Conservation (phyloP, 2,329 filamentous ascomycete species). For the Ophiostoma novo-ulmi region DNA sequence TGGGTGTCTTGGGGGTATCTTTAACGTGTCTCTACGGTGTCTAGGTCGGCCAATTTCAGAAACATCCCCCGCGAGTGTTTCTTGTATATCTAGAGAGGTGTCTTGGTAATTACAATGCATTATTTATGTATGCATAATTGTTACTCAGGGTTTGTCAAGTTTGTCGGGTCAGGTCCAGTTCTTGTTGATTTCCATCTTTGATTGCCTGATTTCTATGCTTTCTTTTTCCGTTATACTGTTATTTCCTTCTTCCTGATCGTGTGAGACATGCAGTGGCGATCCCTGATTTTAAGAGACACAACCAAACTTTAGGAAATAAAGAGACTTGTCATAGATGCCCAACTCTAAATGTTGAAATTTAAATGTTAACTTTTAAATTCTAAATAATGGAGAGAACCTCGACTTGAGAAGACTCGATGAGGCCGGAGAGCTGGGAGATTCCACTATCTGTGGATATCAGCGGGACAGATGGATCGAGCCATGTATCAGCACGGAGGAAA, state of each 20-base stretch:
- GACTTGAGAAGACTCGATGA: neutral
- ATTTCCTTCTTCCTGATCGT: neutral
- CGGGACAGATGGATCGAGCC: neutral
- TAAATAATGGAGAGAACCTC: neutral
- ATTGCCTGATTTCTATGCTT: neutral
- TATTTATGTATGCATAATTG: neutral
- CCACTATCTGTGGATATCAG: neutral
- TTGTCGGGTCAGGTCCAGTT: neutral
- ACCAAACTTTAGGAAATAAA: neutral
- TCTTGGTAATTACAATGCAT: neutral
- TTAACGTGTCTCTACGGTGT: neutral
- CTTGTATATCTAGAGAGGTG: neutral
- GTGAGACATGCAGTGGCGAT: neutral
- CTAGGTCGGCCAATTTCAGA: conserved; percentile 14
- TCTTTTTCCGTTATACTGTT: neutral
- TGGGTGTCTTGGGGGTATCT: neutral
- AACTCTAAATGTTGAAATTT: no score
- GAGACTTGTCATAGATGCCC: neutral
- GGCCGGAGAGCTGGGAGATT: conserved; percentile 1
- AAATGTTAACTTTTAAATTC: no score
- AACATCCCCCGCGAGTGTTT: conserved; percentile 9
- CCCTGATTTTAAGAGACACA: neutral
- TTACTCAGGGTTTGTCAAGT: neutral
- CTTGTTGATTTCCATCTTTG: no score
- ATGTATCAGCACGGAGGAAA: neutral